Evolutionary conservation across 2,329 filamentous ascomycete genomes (phyloP).

Genomic region (Pyrenophora seminiperda): DNA sequence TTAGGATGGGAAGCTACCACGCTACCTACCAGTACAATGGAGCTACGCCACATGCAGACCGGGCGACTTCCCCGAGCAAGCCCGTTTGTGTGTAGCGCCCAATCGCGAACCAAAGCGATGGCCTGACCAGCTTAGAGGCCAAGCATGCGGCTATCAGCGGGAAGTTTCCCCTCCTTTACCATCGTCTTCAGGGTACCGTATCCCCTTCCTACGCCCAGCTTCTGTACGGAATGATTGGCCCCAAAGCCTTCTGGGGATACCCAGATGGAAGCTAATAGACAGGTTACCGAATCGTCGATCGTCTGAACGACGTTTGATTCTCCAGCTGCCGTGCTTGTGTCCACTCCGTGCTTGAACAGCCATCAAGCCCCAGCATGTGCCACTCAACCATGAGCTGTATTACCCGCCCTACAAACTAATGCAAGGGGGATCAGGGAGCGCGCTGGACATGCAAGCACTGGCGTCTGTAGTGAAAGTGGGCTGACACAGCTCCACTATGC

Average conservation of each 20-base stretch:
- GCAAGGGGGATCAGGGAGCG: background rate
- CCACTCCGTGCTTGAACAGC: background rate
- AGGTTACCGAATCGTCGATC: background rate
- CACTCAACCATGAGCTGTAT: constrained; percentile 22
- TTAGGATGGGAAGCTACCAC: background rate
- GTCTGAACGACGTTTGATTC: background rate
- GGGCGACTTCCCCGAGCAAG: constrained; percentile 2
- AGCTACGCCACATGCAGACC: constrained; percentile 7
- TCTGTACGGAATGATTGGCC: background rate
- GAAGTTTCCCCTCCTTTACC: background rate
- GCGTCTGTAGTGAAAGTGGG: constrained; percentile 60
- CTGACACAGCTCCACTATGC: constrained; percentile 65
- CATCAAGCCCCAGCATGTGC: constrained; percentile 8
- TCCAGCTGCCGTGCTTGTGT: background rate
- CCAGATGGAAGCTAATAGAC: background rate
- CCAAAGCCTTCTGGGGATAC: background rate
- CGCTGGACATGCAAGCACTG: constrained; percentile 59
- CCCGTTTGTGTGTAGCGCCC: constrained; percentile 8
- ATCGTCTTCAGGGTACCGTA: background rate
- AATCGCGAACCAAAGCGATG: background rate
- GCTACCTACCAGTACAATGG: too few species aligned
- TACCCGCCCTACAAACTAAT: background rate
- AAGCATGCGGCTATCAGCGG: background rate
- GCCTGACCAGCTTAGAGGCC: too few species aligned
- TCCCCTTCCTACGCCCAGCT: background rate